These are phyloP conservation scores for Yamadazyma dushanensis DNA, from an alignment of 1,139 yeast species.

Conservation along the genomic window DNA sequence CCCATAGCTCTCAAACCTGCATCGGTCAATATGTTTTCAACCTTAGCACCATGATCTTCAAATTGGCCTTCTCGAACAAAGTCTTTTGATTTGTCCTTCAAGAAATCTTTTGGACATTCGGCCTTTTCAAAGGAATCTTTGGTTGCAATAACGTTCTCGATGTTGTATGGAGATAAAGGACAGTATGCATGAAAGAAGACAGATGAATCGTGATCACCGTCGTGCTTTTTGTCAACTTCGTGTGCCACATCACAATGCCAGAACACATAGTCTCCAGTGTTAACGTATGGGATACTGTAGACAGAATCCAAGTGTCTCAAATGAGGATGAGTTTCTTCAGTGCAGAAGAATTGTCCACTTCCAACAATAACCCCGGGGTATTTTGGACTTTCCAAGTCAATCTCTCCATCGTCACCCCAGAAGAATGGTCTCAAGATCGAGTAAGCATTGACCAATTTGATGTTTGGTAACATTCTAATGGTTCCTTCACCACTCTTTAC, in stretches of 20 bases:
- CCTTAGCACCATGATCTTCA: constrained; percentile 17
- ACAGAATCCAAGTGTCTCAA: constrained; percentile 24
- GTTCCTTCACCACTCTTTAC: constrained; percentile 45
- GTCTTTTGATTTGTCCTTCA: constrained; percentile 4
- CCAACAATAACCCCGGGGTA: constrained; percentile 24
- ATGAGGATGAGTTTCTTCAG: constrained; percentile 25
- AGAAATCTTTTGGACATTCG: constrained; percentile 16
- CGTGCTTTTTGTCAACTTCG: constrained; percentile 43
- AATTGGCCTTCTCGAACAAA: constrained; percentile 6
- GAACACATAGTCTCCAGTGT: constrained; percentile 43
- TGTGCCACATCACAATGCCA: constrained; percentile 53
- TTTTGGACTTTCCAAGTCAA: constrained; percentile 21
- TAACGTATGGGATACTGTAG: constrained; percentile 33
- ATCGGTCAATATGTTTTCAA: constrained; percentile 17
- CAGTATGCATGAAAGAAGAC: constrained; percentile 27
- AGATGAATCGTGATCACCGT: constrained; percentile 38
- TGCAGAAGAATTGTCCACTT: constrained; percentile 22
- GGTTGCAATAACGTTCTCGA: constrained; percentile 19
- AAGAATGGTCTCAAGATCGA: constrained; percentile 46
- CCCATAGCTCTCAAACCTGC: constrained; percentile 25
- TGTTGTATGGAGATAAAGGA: constrained; percentile 16
- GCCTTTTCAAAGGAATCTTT: constrained; percentile 26
- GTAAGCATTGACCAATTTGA: constrained; percentile 40
- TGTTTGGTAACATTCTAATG: constrained; percentile 38
- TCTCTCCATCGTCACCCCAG: constrained; percentile 26